phyloP scores from a whole-genome alignment of 441 rosid species.

The Euphorbia schlechtendalii region DNA sequence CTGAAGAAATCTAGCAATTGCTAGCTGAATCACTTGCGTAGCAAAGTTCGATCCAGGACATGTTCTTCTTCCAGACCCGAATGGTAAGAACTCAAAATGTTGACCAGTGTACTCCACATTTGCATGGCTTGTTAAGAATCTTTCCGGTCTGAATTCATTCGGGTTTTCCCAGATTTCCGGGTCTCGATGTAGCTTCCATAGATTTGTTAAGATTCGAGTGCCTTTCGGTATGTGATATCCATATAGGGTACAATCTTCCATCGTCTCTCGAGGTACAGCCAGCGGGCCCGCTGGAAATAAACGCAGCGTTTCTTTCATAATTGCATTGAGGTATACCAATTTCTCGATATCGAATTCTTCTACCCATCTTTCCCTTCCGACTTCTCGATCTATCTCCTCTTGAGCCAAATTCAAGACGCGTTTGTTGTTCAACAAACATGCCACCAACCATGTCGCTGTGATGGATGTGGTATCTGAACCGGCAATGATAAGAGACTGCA shows the following conservation, averaged over 20 bases:
- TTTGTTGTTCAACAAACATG: conserved; percentile 32
- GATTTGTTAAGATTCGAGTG: too few species aligned
- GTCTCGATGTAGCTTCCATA: conserved; percentile 48
- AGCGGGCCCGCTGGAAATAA: conserved; percentile 48
- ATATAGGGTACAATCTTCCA: conserved; percentile 35
- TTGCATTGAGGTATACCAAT: conserved; percentile 39
- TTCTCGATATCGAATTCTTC: conserved; percentile 38
- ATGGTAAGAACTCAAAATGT: conserved; percentile 35
- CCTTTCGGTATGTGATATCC: conserved; percentile 36
- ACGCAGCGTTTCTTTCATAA: conserved; percentile 43
- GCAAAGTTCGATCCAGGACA: conserved; percentile 36
- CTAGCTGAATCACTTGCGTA: conserved; percentile 23
- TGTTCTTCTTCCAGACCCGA: conserved; percentile 15
- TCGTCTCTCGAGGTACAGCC: conserved; percentile 35
- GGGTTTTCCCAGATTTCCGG: conserved; percentile 34
- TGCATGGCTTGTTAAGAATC: conserved; percentile 21
- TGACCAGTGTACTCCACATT: too few species aligned
- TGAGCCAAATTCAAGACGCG: conserved; percentile 31
- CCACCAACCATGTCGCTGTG: background rate
- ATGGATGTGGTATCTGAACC: background rate
- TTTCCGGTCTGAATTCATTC: conserved; percentile 22
- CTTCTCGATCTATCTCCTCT: conserved; percentile 41
- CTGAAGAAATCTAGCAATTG: background rate
- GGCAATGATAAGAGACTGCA: background rate
- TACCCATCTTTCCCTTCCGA: conserved; percentile 36